phyloP scores from a whole-genome alignment of 2,329 filamentous ascomycete genomes.

The Dothistroma pini region DNA sequence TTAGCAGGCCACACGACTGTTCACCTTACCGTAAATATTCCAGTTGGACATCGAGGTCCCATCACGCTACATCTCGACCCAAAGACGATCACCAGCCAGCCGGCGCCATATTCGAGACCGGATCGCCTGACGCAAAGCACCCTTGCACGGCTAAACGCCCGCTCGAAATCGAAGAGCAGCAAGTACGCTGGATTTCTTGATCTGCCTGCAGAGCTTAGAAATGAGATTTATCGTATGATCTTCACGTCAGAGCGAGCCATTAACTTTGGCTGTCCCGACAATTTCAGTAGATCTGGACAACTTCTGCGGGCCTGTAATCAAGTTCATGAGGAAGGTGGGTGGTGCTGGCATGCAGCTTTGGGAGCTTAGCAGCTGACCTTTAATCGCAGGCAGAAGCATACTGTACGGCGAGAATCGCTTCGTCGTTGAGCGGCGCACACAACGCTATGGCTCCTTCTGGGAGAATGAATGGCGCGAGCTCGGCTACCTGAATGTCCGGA shows the following conservation, averaged over 20 bases:
- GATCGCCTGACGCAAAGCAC: slow-evolving; percentile 18
- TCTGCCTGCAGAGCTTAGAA: slow-evolving; percentile 44
- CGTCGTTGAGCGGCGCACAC: slow-evolving; percentile 40
- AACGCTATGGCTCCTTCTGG: slow-evolving; percentile 38
- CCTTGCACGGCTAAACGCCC: slow-evolving; percentile 18
- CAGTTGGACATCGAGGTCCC: slow-evolving; percentile 44
- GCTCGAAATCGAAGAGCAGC: slow-evolving; percentile 19
- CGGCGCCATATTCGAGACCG: not conserved
- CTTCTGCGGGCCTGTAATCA: slow-evolving; percentile 47
- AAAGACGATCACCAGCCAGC: slow-evolving; percentile 10
- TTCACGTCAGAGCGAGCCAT: slow-evolving; percentile 38
- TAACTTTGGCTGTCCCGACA: slow-evolving; percentile 35
- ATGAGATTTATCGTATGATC: slow-evolving; percentile 45
- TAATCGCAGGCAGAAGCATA: slow-evolving; percentile 36
- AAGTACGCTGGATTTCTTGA: slow-evolving; percentile 29
- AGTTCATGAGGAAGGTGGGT: slow-evolving; percentile 31
- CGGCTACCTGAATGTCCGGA: slow-evolving; percentile 36
- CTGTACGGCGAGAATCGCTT: slow-evolving; percentile 52
- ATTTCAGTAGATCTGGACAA: slow-evolving; percentile 42
- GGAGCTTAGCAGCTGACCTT: slow-evolving; percentile 19
- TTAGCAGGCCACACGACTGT: slow-evolving; percentile 26
- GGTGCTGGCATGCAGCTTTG: slow-evolving; percentile 1
- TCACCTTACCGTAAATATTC: slow-evolving; percentile 46
- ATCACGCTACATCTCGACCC: slow-evolving; percentile 42
- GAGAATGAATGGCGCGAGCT: slow-evolving; percentile 39